phyloP scores from a whole-genome alignment of 2,329 filamentous ascomycete species.

The Paecilomyces sp. region DNA sequence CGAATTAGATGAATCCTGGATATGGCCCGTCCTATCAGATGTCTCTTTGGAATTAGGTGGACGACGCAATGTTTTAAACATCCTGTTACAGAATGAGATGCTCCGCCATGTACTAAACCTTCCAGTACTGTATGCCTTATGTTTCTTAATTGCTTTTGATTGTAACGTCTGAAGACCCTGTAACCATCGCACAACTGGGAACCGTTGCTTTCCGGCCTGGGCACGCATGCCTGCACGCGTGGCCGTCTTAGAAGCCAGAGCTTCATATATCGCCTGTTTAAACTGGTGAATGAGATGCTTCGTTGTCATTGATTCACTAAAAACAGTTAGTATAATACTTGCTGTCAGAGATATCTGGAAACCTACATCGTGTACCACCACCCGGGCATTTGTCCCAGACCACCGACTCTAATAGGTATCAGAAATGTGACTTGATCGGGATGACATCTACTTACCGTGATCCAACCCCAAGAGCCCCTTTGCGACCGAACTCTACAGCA shows the following conservation, averaged over 20 bases:
- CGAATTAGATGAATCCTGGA: not conserved
- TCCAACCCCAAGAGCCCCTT: conserved; percentile 56
- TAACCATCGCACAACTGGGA: conserved; percentile 56
- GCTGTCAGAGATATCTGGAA: not conserved
- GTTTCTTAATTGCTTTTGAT: conserved; percentile 46
- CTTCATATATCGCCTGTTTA: conserved; percentile 50
- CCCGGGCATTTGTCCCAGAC: conserved; percentile 56
- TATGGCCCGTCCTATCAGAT: too few species aligned
- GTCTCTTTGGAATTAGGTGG: not conserved
- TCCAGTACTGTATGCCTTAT: conserved; percentile 26
- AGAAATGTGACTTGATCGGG: not conserved
- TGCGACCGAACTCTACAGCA: conserved; percentile 58
- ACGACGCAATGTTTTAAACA: not conserved
- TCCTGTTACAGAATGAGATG: not conserved
- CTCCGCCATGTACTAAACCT: not conserved
- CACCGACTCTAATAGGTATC: conserved; percentile 46
- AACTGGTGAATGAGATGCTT: conserved; percentile 55
- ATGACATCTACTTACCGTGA: conserved; percentile 6
- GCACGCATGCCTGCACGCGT: conserved; percentile 53
- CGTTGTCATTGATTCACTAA: conserved; percentile 48
- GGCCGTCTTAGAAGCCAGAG: conserved; percentile 45
- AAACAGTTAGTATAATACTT: not conserved
- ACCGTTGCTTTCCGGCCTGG: conserved; percentile 52
- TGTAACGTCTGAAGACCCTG: conserved; percentile 53
- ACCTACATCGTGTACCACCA: conserved; percentile 54